Evolutionary conservation across 2,329 filamentous ascomycete genomes (phyloP).

Genomic region (Talaromyces sp.): DNA sequence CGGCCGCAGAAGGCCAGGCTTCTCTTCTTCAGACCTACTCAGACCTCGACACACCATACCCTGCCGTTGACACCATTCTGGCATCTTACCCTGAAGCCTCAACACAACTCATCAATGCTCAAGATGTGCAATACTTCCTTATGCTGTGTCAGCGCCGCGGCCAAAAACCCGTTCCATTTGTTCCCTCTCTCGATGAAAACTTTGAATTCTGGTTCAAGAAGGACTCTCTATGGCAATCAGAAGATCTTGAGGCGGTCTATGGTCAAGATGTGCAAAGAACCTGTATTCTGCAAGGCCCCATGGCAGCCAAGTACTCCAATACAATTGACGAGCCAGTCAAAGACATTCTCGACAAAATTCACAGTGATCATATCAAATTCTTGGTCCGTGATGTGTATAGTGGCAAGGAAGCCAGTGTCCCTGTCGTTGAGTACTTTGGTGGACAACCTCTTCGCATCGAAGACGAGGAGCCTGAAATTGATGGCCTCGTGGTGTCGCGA

Average conservation of each 20-base stretch:
- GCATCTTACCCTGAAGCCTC: constrained; percentile 80
- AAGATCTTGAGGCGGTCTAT: constrained; percentile 92
- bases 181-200: constrained; percentile 90
- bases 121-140: constrained; percentile 96
- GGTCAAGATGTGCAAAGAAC: constrained; percentile 93
- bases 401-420: constrained; percentile 67
- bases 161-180: constrained; percentile 96
- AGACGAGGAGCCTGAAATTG: constrained; percentile 69
- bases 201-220: constrained; percentile 99
- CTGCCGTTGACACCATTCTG: constrained; percentile 71
- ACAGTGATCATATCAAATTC: constrained; percentile 76
- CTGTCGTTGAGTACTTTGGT: constrained; percentile 90
- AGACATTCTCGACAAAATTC: constrained; percentile 87
- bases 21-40: constrained; percentile 86
- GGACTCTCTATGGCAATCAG: constrained; percentile 98
- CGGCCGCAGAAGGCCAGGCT: constrained; percentile 60
- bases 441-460: constrained; percentile 69
- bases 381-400: constrained; percentile 76
- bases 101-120: constrained; percentile 90
- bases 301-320: constrained; percentile 84
- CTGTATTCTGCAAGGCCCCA: constrained; percentile 92
- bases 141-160: constrained; percentile 83
- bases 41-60: constrained; percentile 78
- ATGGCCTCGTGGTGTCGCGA: constrained; percentile 78
- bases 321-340: constrained; percentile 89